Evolutionary conservation across 2,329 filamentous ascomycete species (phyloP), one percentile per base, ranked within the genome.

Genomic region (Taxawa tesnikishii): DNA sequence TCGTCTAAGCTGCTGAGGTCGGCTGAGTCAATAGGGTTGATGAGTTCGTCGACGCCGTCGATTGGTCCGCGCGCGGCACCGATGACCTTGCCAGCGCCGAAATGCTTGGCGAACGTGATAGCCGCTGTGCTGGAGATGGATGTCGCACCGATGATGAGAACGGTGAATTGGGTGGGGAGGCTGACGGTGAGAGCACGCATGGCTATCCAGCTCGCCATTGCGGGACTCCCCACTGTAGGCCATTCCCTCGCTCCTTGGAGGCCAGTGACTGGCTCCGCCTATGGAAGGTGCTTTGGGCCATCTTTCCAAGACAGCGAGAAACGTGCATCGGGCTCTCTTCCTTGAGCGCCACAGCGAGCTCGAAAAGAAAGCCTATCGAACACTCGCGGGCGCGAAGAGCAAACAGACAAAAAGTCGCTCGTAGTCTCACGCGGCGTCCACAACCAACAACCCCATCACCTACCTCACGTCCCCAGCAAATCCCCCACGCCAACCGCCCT

Each of bases 141-240:
- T 1, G 69, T 72, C 0, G 59, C 70, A 1, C 70, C 70, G 10
- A 71, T 38, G 26, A 74, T 61, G 10, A 71, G 52, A 4, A 65
- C 62, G 4, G 58, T 62, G 43, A 67, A 73, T 4, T 54, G 49
- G 13, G 47, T 28, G 3, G 58, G 55, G 3, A 67, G 48, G 5
- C 51, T 41, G 4, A 37, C 41, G 1, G 60, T 60, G 5, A 69
- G 58, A 24, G 59, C 53, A 14, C 53, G 57, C 21, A 75, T 51
- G 4, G 68, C 69, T 68, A 75, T 70, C 70, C 70, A 75, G 25
- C 60, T 63, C 32, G 62, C 65, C 56, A 70, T 62, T 15, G 62
- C 66, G 1, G 70, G 69, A 39, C 75, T 75, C 24, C n/a, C n/a
- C n/a, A n/a, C n/a, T n/a, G n/a, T n/a, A n/a, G n/a, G n/a, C n/a